A percentile compares a stretch with the other conserved stretches of the same genome.
phyloP scores from a whole-genome alignment of 2,329 filamentous ascomycete genomes.

The Capronia americana region DNA sequence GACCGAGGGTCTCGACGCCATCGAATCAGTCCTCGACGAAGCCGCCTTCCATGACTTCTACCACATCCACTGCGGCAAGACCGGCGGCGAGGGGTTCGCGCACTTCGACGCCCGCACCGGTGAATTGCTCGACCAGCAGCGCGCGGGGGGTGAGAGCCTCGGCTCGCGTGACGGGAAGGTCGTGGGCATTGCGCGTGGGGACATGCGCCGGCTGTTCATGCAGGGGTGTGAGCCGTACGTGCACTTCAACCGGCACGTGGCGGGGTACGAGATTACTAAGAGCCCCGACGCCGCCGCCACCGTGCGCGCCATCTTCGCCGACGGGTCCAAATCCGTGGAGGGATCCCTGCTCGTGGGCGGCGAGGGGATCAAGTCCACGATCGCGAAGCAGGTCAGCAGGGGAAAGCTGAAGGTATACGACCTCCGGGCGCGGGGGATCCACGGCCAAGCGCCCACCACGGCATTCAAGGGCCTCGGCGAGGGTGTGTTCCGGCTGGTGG shows the following conservation, averaged over 20 bases:
- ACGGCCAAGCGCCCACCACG: constrained; percentile 67
- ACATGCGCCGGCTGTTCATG: constrained; percentile 67
- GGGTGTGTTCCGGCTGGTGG: constrained; percentile 65
- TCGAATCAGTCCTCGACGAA: constrained; percentile 61
- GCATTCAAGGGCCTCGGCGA: constrained; percentile 68
- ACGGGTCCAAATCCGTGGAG: constrained; percentile 65
- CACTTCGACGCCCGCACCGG: constrained; percentile 62
- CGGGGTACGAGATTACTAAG: constrained; percentile 62
- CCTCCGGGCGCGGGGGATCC: constrained; percentile 67
- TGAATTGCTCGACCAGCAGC: constrained; percentile 48
- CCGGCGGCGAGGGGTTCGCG: constrained; percentile 61
- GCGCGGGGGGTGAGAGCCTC: constrained; percentile 45
- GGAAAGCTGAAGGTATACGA: constrained; percentile 68
- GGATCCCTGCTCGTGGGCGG: constrained; percentile 66
- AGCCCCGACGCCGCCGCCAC: constrained; percentile 47
- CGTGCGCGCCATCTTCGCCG: constrained; percentile 64
- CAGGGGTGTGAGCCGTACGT: constrained; percentile 62
- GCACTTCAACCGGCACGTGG: constrained; percentile 63
- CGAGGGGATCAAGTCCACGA: constrained; percentile 67
- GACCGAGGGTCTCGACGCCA: constrained; percentile 48
- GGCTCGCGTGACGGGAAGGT: constrained; percentile 63
- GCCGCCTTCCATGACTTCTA: constrained; percentile 43
- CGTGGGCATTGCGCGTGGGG: constrained; percentile 67
- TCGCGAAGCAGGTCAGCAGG: constrained; percentile 65
- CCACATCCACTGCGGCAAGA: constrained; percentile 45